Evolutionary conservation across 495 filamentous ascomycete genomes (phyloP), one percentile per base, ranked within the genome.

Genomic region (Penicillium angulare): DNA sequence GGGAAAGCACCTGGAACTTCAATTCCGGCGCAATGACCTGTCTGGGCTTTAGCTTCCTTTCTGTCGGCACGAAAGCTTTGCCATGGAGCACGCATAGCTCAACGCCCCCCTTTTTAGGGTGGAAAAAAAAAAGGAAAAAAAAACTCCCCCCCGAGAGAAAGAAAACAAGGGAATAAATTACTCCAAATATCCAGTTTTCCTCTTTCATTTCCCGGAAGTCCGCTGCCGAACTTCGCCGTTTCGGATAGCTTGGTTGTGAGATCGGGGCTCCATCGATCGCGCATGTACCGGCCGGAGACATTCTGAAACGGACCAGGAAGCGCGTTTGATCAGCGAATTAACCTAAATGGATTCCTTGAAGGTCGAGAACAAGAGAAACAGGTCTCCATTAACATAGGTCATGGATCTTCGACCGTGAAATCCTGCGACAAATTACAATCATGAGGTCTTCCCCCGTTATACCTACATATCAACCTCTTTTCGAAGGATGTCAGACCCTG

Each of bases 11-110:
- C 36, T 39, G 50, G 40, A 12, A 58, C 50, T 43, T 53, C 48
- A 46, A 53, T 50, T 53, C 43, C 55, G 55, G 55, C 55, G 55
- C 50, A 58, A 50, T 58, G 50, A 10, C 50, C 47, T 41, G 32
- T 53, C 49, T 45, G 33, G 46, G 55, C 31, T 42, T 13, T 40
- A 32, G 43, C 43, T 45, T 32, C 22, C 27, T 4, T 51, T 22
- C 16, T 16, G 32, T 47, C 40, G 23, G 41, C 31, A 4, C 41
- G 23, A 46, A 34, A 31, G 27, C 27, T 31, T 31, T 12, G n/a
- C n/a, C n/a, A n/a, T n/a, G n/a, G n/a, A n/a, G n/a, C n/a, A n/a
- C n/a, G n/a, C n/a, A n/a, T n/a, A n/a, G n/a, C n/a, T n/a, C n/a
- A n/a, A n/a, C n/a, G n/a, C 27, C 27, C 27, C 27, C 27, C 13